A percentile compares a stretch with the other conserved stretches of the same genome.
Conservation (phyloP, 78 protist genomes). For the Chrysochromulina tobinii region DNA sequence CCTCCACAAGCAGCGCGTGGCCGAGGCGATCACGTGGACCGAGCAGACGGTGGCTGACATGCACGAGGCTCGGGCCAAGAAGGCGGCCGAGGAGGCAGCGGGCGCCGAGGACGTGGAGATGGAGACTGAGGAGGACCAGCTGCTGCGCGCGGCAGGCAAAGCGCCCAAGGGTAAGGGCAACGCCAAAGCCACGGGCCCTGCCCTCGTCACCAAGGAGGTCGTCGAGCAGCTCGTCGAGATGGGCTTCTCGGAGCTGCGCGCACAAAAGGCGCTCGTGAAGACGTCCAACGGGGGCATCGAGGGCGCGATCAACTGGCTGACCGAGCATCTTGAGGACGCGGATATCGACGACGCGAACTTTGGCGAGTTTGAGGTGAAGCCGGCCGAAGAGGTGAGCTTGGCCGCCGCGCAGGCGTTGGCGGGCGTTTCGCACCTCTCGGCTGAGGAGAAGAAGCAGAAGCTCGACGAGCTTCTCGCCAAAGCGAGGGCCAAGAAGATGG, state of each 20-base stretch:
- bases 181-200: neutral
- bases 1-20: neutral
- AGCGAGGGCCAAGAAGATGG: neutral
- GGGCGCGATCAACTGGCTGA: neutral
- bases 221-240: slow-evolving; percentile 27
- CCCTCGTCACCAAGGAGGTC: neutral
- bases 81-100: neutral
- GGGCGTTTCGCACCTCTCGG: neutral
- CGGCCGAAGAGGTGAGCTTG: neutral
- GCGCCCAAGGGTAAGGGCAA: neutral
- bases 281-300: slow-evolving; percentile 4
- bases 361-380: neutral
- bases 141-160: neutral
- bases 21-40: neutral
- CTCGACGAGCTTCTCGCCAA: neutral
- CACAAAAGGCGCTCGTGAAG: slow-evolving; percentile 1
- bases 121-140: neutral
- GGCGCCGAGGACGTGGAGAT: neutral
- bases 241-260: slow-evolving; percentile 24
- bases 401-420: neutral
- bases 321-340: neutral
- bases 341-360: neutral
- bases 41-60: neutral
- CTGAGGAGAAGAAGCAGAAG: neutral
- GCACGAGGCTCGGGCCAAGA: too few species aligned